These are phyloP conservation scores for Casuarina glauca DNA, from an alignment of 306 rosid species.

Conservation along the genomic window DNA sequence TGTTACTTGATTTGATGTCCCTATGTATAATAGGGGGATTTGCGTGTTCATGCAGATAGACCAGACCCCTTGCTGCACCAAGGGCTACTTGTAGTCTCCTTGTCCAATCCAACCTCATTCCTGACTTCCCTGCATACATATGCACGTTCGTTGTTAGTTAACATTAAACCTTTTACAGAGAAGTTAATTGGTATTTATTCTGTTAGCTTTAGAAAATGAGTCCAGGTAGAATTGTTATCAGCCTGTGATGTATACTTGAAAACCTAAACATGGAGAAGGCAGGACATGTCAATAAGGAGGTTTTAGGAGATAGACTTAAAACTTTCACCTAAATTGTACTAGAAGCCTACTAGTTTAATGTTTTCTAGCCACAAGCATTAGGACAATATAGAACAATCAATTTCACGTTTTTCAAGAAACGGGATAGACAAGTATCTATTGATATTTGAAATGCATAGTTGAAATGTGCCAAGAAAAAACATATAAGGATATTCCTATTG, in stretches of 20 bases:
- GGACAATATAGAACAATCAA: neutral
- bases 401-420: neutral
- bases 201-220: neutral
- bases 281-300: neutral
- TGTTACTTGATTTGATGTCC: constrained; percentile 74
- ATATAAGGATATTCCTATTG: neutral
- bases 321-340: neutral
- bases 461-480: too few species aligned
- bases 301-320: neutral
- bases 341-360: neutral
- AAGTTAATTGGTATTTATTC: neutral
- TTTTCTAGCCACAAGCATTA: neutral
- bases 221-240: neutral
- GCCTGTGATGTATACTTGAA: neutral
- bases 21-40: constrained; percentile 78
- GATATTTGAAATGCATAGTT: too few species aligned
- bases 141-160: neutral
- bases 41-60: constrained; percentile 71
- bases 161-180: neutral
- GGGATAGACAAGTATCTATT: neutral
- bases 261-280: neutral
- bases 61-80: constrained; percentile 72
- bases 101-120: constrained; percentile 44
- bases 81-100: constrained; percentile 41
- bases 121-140: constrained; percentile 33